Evolutionary conservation across 352 stramenopile genomes (phyloP).

Genomic region (Nothophytophthora sp.): DNA sequence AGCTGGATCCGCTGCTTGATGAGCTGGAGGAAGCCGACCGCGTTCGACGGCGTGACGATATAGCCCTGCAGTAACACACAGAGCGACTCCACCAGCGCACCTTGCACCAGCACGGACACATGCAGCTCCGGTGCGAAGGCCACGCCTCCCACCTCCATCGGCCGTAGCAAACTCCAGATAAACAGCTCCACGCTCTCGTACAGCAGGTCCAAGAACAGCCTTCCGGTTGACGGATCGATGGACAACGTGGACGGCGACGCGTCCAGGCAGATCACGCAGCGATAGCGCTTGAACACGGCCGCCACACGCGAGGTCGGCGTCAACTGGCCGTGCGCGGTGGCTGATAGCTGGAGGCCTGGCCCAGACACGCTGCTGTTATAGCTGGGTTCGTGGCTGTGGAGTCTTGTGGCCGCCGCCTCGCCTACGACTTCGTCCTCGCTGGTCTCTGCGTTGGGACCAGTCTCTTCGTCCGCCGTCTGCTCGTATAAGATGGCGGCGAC

Average conservation of each 20-base stretch:
- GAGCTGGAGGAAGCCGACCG: conserved; percentile 54
- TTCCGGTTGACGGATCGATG: conserved; percentile 73
- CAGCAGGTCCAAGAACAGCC: conserved; percentile 79
- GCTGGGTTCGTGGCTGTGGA: no score
- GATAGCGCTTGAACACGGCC: conserved; percentile 78
- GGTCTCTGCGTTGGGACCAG: neutral
- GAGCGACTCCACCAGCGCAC: conserved; percentile 73
- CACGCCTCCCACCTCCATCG: conserved; percentile 51
- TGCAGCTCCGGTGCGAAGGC: conserved; percentile 70
- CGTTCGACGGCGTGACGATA: conserved; percentile 65
- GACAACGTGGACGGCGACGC: conserved; percentile 81
- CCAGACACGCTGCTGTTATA: neutral
- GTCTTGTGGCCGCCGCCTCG: neutral
- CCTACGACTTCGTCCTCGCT: conserved; percentile 1
- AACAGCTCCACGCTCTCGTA: conserved; percentile 85
- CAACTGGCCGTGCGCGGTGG: conserved; percentile 31
- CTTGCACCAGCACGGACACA: conserved; percentile 83
- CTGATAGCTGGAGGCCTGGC: no score
- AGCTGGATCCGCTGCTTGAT: conserved; percentile 76
- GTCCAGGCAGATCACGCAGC: conserved; percentile 84
- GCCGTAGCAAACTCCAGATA: conserved; percentile 61
- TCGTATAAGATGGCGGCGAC: conserved; percentile 51
- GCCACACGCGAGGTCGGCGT: conserved; percentile 47
- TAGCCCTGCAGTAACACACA: conserved; percentile 85
- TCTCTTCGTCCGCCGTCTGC: neutral